Evolutionary conservation across 2,329 filamentous ascomycete genomes (phyloP), one percentile per base, ranked within the genome.

Genomic region (Diplocarpon rosae): DNA sequence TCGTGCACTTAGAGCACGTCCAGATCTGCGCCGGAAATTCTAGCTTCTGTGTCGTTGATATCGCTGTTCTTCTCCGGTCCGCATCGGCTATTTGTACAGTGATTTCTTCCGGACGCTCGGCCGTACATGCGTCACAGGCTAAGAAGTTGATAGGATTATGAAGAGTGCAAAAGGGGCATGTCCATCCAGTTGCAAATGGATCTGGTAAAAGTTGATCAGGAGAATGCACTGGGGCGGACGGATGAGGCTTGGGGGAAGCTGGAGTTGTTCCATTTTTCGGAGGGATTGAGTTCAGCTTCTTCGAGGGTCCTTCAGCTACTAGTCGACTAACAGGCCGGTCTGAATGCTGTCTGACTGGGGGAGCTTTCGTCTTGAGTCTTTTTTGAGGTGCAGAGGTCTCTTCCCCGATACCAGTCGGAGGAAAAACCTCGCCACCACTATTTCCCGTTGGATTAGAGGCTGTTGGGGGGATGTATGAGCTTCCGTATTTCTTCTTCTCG

Each of bases 81-180:
- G 41, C 41, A 27, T 41, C 51, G 9, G 45, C 48, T 36, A 60
- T 48, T 29, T 56, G 49, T 8, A 47, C 46, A 1, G 55, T 61
- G 15, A 57, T 53, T n/a, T 61, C 55, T 16, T 56, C 58, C 10
- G 60, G 57, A 42, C 69, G 64, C 55, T 72, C 66, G 9, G 59
- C 61, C 9, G 68, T 69, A 52, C 77, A 81, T 5, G 72, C 76
- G 49, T 76, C 75, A 55, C 77, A 81, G 52, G 63, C 69, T 20
- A 74, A 62, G 49, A 64, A 74, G n/a, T 52, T 62, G 8, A 59
- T 47, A 1, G 70, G 69, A 52, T 81, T 81, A 45, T 70, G 65
- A 16, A 80, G 62, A 0, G 77, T 81, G 55, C 77, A 81, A 11
- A 68, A 58, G 15, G 60, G 57, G 52, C 77, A 81, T 9, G 63